These are phyloP conservation scores for Apiotrichum veenhuisii DNA, from an alignment of 1,284 basidiomycete species.

Conservation along the genomic window DNA sequence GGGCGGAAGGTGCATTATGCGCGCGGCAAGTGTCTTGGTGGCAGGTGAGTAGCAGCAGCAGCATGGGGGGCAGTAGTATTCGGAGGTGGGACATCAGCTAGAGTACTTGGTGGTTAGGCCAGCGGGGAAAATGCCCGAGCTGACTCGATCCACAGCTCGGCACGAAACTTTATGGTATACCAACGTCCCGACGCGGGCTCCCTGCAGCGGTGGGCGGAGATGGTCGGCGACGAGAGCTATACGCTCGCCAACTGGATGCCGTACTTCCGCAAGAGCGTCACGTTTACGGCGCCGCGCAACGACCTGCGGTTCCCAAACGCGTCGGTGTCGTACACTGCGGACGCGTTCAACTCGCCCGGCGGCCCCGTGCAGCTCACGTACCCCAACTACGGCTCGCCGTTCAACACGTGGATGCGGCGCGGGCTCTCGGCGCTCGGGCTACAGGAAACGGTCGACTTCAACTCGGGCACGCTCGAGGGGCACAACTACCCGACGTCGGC, in stretches of 20 bases:
- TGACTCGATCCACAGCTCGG: too few species aligned
- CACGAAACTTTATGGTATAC: conserved; percentile 7
- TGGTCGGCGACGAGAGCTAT: conserved; percentile 3
- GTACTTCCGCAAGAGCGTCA: neutral
- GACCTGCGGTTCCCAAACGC: neutral
- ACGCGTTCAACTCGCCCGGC: neutral
- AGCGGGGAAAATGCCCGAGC: neutral
- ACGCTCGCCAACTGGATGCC: neutral
- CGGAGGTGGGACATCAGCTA: too few species aligned
- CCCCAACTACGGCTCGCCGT: conserved; percentile 2
- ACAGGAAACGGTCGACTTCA: neutral
- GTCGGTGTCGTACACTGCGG: neutral
- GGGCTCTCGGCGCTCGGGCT: conserved; percentile 1
- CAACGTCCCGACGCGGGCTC: conserved; percentile 4
- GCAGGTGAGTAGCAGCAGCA: neutral
- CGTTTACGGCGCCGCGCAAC: conserved; percentile 1
- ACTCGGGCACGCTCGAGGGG: conserved; percentile 3
- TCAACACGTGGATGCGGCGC: neutral
- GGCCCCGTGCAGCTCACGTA: conserved; percentile 4
- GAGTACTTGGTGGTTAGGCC: neutral
- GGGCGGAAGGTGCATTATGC: conserved; percentile 3
- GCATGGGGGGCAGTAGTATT: neutral
- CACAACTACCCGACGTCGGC: neutral
- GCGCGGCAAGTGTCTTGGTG: conserved; percentile 11
- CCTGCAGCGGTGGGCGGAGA: conserved; percentile 1